phyloP scores from a whole-genome alignment of 495 filamentous ascomycete genomes.

The Neurospora discreta region DNA sequence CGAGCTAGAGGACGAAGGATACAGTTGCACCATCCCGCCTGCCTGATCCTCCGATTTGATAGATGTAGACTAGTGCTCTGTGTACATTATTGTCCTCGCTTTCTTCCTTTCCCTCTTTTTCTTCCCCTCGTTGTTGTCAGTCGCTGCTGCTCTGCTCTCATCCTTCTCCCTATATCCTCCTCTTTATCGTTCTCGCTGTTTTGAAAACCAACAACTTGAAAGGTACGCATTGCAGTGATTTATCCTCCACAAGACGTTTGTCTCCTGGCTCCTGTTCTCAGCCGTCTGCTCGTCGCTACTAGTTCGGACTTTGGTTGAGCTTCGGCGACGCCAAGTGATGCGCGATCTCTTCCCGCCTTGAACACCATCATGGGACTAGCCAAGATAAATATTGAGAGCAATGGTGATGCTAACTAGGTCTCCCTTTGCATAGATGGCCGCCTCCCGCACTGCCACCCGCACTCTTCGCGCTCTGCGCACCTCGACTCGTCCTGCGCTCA shows the following conservation, averaged over 20 bases:
- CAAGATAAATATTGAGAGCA: neutral
- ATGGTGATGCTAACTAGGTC: neutral
- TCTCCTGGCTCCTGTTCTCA: constrained; percentile 12
- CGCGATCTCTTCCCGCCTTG: constrained; percentile 23
- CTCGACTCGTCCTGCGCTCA: constrained; percentile 36
- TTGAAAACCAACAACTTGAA: constrained; percentile 1
- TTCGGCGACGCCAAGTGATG: neutral
- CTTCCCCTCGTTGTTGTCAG: neutral
- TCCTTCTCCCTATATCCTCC: constrained; percentile 11
- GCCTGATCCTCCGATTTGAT: neutral
- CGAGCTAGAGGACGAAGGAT: neutral
- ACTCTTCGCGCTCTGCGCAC: constrained; percentile 49
- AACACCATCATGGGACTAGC: neutral
- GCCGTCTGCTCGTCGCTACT: neutral
- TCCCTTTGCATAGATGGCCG: constrained; percentile 28
- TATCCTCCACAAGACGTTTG: constrained; percentile 3
- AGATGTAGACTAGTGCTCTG: neutral
- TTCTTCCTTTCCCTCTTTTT: neutral
- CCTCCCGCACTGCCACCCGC: constrained; percentile 25
- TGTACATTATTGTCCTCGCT: constrained; percentile 1
- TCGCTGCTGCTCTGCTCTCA: constrained; percentile 5
- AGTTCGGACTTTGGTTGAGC: neutral
- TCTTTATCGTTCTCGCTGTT: constrained; percentile 3
- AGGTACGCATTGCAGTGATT: neutral
- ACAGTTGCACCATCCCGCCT: neutral